A percentile compares a stretch with the other conserved stretches of the same genome.
These are phyloP conservation scores for Dipteronia dyeriana DNA, from an alignment of 345 rosid genomes.

Conservation along the genomic window DNA sequence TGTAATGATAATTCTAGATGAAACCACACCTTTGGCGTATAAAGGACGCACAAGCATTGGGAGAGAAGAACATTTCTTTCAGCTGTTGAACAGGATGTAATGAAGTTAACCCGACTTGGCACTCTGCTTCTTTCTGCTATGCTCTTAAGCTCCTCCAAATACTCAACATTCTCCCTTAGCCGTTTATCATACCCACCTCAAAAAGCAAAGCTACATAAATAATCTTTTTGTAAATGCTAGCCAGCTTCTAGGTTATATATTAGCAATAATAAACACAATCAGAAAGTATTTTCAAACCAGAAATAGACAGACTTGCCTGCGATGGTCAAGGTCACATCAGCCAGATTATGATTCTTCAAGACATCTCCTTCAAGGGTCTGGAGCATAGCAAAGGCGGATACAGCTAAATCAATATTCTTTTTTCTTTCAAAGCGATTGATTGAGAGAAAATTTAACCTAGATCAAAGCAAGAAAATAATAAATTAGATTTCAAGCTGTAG, in stretches of 20 bases:
- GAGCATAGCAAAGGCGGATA: slow-evolving; percentile 83
- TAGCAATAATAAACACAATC: not conserved
- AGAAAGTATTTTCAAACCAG: slow-evolving; percentile 3
- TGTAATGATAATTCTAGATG: not conserved
- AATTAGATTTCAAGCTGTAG: slow-evolving; percentile 5
- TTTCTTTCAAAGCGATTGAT: slow-evolving; percentile 91
- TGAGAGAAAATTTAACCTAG: slow-evolving; percentile 79
- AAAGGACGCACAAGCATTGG: slow-evolving; percentile 73
- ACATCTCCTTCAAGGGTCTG: slow-evolving; percentile 41
- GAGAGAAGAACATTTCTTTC: slow-evolving; percentile 84
- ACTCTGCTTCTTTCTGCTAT: slow-evolving; percentile 69
- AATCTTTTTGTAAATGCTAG: not conserved
- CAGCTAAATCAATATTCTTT: slow-evolving; percentile 87
- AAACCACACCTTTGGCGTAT: slow-evolving; percentile 70
- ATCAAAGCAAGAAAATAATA: slow-evolving; percentile 18
- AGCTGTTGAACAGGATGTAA: slow-evolving; percentile 82
- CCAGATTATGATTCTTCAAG: slow-evolving; percentile 21
- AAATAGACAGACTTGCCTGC: slow-evolving; percentile 53
- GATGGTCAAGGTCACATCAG: slow-evolving; percentile 62
- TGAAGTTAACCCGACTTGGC: slow-evolving; percentile 51
- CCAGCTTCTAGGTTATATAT: not conserved
- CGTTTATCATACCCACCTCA: slow-evolving; percentile 85
- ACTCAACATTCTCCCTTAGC: slow-evolving; percentile 80
- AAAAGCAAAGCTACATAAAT: slow-evolving; percentile 1
- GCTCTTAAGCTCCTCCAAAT: slow-evolving; percentile 72